Percentiles rank a stretch among this genome's conserved stretches.
These are phyloP conservation scores for Hydnomerulius pinastri DNA, from an alignment of 768 basidiomycete species.

Conservation along the genomic window DNA sequence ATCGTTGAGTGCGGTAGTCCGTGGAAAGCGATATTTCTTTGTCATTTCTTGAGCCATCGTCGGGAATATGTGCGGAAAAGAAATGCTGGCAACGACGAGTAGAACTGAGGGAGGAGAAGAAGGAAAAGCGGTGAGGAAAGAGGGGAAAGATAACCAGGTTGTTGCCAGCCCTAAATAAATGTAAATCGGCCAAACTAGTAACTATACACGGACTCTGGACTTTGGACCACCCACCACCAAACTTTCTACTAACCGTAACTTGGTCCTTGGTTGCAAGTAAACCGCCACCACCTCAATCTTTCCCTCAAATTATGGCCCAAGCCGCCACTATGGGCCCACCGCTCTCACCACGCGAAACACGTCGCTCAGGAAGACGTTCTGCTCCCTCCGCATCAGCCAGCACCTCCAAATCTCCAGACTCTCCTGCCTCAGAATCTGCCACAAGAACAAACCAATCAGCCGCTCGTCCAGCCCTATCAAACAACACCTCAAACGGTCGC, in stretches of 20 bases:
- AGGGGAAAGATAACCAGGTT: conserved; percentile 13
- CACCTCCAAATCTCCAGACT: conserved; percentile 75
- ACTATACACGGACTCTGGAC: no score
- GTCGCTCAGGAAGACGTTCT: conserved; percentile 76
- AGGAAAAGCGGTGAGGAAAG: conserved; percentile 10
- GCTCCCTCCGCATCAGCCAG: conserved; percentile 66
- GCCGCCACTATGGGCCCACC: conserved; percentile 75
- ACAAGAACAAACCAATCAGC: conserved; percentile 45
- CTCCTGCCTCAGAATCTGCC: conserved; percentile 50
- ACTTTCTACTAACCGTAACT: conserved; percentile 2
- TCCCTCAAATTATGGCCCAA: conserved; percentile 54
- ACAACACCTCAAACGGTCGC: conserved; percentile 40
- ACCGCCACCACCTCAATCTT: conserved; percentile 12
- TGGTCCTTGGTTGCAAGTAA: conserved; percentile 8
- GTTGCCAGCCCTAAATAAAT: conserved; percentile 41
- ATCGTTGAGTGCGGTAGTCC: conserved; percentile 15
- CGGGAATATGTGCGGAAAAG: background rate
- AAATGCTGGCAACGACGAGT: background rate
- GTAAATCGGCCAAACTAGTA: conserved; percentile 11
- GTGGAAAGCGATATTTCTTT: background rate
- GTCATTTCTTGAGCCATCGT: background rate
- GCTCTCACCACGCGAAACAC: conserved; percentile 72
- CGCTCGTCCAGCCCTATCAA: conserved; percentile 39
- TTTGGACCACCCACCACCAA: conserved; percentile 4
- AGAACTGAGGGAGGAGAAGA: background rate